These are phyloP conservation scores for Phanerodontia chrysosporium DNA, from an alignment of 768 basidiomycete species.

Conservation along the genomic window DNA sequence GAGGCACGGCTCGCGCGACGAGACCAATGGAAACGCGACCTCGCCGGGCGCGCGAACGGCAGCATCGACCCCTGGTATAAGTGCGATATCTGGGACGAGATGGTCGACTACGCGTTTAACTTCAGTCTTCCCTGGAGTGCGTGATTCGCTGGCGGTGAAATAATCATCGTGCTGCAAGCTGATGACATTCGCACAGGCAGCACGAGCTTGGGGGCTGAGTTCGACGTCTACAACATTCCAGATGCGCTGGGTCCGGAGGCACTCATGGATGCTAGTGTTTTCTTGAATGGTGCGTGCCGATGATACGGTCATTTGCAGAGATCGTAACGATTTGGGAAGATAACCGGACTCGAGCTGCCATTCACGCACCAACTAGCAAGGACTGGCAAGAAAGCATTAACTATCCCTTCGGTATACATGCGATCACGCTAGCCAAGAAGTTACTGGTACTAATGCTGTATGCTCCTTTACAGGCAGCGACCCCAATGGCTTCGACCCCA, in stretches of 20 bases:
- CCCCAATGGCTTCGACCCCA: background rate
- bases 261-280: slow-evolving; percentile 47
- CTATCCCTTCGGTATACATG: slow-evolving; percentile 32
- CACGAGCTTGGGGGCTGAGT: background rate
- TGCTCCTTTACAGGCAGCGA: background rate
- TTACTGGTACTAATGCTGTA: background rate
- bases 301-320: background rate
- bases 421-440: no score
- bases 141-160: background rate
- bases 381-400: slow-evolving; percentile 35
- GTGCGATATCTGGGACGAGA: slow-evolving; percentile 59
- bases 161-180: no score
- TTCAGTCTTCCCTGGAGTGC: slow-evolving; percentile 57
- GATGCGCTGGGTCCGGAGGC: slow-evolving; percentile 50
- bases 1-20: slow-evolving; percentile 19
- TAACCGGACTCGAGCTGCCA: slow-evolving; percentile 48
- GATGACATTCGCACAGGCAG: background rate
- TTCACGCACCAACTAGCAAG: slow-evolving; percentile 65
- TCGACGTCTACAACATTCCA: slow-evolving; percentile 44
- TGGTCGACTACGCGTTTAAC: slow-evolving; percentile 67
- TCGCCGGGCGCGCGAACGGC: slow-evolving; percentile 47
- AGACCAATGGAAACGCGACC: slow-evolving; percentile 43
- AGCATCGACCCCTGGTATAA: slow-evolving; percentile 35
- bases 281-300: slow-evolving; percentile 54
- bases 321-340: slow-evolving; percentile 31